phyloP scores from a whole-genome alignment of 2,329 filamentous ascomycete species.

The Ophidiomyces ophidiicola region DNA sequence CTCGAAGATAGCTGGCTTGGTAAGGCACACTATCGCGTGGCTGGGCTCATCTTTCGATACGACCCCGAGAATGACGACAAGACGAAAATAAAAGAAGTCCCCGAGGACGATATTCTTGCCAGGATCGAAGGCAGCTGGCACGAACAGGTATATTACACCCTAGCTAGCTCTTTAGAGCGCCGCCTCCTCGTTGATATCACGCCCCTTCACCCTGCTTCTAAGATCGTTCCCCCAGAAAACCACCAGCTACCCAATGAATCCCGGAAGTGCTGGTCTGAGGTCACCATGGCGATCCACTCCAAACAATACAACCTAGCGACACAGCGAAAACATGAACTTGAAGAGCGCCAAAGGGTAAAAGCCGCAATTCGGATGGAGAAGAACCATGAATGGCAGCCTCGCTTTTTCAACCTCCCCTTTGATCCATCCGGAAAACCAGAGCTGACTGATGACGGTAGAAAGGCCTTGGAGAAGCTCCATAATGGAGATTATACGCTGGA shows the following conservation, averaged over 20 bases:
- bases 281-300: conserved; percentile 70
- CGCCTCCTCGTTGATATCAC: conserved; percentile 75
- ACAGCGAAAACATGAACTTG: conserved; percentile 74
- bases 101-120: conserved; percentile 70
- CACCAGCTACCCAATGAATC: conserved; percentile 82
- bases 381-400: conserved; percentile 63
- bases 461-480: conserved; percentile 45
- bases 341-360: conserved; percentile 77
- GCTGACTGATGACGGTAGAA: conserved; percentile 50
- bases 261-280: conserved; percentile 70
- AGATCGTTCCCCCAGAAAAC: conserved; percentile 64
- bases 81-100: conserved; percentile 69
- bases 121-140: conserved; percentile 81
- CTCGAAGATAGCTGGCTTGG: conserved; percentile 91
- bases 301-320: conserved; percentile 82
- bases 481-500: conserved; percentile 40
- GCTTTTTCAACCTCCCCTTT: conserved; percentile 65
- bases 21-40: conserved; percentile 78
- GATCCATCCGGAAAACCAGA: conserved; percentile 50
- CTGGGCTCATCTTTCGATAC: conserved; percentile 83
- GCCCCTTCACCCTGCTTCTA: conserved; percentile 68
- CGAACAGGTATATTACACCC: conserved; percentile 51
- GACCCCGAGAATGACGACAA: conserved; percentile 76
- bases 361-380: conserved; percentile 64
- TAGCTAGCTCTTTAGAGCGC: conserved; percentile 36